Evolutionary conservation across 805 yeast genomes (phyloP).

Genomic region (Saturnispora gosingensis): DNA sequence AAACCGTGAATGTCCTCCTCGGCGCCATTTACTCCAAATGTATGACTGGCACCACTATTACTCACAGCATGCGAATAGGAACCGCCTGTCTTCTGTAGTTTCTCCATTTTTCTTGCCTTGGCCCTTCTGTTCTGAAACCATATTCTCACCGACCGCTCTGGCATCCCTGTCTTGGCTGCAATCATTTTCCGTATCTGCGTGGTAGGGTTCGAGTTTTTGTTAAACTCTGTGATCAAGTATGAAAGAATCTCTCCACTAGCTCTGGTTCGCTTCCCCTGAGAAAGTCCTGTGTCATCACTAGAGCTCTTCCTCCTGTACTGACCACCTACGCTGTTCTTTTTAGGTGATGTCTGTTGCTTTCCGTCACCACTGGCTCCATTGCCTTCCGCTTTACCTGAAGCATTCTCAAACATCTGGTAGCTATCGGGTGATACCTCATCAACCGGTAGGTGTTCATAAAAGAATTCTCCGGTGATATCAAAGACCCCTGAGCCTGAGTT

Average conservation of each 20-base stretch:
- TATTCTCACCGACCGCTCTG: slow-evolving; percentile 80
- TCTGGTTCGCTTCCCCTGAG: slow-evolving; percentile 23
- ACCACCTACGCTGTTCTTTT: slow-evolving; percentile 3
- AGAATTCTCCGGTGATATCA: neutral
- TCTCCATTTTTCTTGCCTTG: slow-evolving; percentile 58
- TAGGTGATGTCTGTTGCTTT: slow-evolving; percentile 12
- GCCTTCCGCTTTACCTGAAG: neutral
- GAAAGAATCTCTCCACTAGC: slow-evolving; percentile 63
- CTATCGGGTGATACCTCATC: slow-evolving; percentile 1
- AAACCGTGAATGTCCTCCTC: slow-evolving; percentile 14
- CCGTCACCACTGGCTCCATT: neutral
- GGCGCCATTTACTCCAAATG: neutral
- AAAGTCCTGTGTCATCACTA: slow-evolving; percentile 2
- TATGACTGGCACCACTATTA: neutral
- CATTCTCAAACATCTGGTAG: neutral
- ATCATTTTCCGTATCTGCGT: slow-evolving; percentile 62
- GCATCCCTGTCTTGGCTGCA: slow-evolving; percentile 66
- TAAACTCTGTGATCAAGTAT: slow-evolving; percentile 58
- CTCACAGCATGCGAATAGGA: neutral
- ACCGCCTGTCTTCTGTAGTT: slow-evolving; percentile 27
- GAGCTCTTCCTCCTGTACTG: slow-evolving; percentile 8
- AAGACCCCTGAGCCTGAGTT: neutral
- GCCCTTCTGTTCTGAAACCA: slow-evolving; percentile 92
- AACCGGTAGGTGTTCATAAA: neutral
- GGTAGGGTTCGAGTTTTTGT: slow-evolving; percentile 64